Evolutionary conservation across 306 rosid species (phyloP).

Genomic region (Trichosanthes cucumerina): DNA sequence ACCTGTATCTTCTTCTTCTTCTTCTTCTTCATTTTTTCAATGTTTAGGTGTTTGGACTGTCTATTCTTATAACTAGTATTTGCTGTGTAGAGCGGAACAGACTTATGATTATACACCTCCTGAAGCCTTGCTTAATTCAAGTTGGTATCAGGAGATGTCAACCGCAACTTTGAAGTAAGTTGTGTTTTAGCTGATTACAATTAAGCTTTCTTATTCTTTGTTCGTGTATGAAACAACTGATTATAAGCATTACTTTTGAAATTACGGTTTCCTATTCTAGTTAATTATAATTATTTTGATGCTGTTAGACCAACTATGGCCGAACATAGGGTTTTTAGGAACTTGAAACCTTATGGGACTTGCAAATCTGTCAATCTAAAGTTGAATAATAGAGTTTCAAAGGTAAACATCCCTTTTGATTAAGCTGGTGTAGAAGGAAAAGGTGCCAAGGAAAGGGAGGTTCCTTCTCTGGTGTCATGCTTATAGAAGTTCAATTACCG

Average conservation of each 20-base stretch:
- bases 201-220: background rate
- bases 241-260: background rate
- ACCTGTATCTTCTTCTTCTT: background rate
- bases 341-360: background rate
- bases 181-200: background rate
- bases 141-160: conserved; percentile 67
- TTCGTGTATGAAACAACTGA: background rate
- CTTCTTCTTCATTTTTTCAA: background rate
- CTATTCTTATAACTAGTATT: conserved; percentile 12
- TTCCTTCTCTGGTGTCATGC: background rate
- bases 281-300: background rate
- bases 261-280: background rate
- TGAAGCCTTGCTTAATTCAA: conserved; percentile 76
- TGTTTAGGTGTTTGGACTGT: background rate
- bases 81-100: conserved; percentile 69
- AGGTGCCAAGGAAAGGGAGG: background rate
- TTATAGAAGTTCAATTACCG: background rate
- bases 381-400: background rate
- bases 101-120: conserved; percentile 84
- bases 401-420: background rate
- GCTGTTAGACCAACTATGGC: background rate
- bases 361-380: background rate
- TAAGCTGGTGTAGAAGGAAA: background rate
- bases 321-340: background rate
- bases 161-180: conserved; percentile 71